Base-by-base conservation (phyloP, 768 basidiomycete genomes). In the Psilocybe subaeruginosa region DNA sequence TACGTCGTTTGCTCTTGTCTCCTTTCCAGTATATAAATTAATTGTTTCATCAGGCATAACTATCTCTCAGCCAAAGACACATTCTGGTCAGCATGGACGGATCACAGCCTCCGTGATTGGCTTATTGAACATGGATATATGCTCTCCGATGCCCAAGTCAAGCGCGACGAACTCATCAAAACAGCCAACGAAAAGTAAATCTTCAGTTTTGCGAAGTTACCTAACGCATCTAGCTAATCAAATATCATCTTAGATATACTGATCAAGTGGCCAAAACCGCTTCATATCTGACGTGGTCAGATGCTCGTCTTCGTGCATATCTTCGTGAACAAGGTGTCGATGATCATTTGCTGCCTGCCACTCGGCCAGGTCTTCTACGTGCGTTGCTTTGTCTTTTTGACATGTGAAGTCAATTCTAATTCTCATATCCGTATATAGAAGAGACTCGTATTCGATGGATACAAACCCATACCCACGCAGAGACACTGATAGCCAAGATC, bases 301-400 rank as follows among this genome's bases (percentile, higher is more conserved):
- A 98, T 69, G 92, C 95, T 3, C 85, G 96, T 33, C 86, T 99
- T 29, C 89, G 95, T 49, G 94, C 91, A 1, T 97, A 92, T 75
- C 83, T 98, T 17, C 84, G 94, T 47, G 86, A 91, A 69, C 83
- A 85, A 64, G 91, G 90, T 52, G 69, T 97, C 30, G 78, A 82
- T 63, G 93, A 96, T 66, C 80, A 80, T n/a, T 77, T 80, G 52
- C 78, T 92, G 45, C 88, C 90, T 0, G 83, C 80, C 1, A 72
- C 69, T 3, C 85, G 95, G 37, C 86, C 92, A 0, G 88, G 88
- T n/a, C 83, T 97, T 17, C 81, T 99, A 35, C 92, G 91, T 90
- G n/a, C 33, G 51, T 53, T 4, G n/a, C 2, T 33, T 68, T 41
- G 80, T 77, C 29, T 43, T 58, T 54, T 53, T 23, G 57, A 16